phyloP scores from a whole-genome alignment of 2,329 filamentous ascomycete species.

The Aureobasidium sp. region DNA sequence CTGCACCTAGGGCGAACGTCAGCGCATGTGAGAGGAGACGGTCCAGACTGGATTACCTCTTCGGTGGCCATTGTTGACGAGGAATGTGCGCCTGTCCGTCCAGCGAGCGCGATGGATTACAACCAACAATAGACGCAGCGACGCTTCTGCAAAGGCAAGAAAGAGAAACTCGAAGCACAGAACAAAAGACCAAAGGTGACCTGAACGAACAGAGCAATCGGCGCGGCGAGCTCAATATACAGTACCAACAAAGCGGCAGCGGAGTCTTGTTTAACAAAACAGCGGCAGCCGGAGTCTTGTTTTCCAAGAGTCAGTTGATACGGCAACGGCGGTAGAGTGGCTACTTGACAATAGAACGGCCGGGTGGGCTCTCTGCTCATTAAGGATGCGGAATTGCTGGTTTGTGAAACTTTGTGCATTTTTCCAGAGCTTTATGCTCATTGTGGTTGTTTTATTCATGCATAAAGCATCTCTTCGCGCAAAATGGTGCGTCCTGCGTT shows the following conservation, averaged over 20 bases:
- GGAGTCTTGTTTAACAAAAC: neutral
- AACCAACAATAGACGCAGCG: neutral
- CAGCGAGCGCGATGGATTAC: neutral
- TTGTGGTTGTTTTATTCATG: too few species aligned
- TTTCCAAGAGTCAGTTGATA: too few species aligned
- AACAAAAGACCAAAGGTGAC: conserved; percentile 2
- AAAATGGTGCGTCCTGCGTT: too few species aligned
- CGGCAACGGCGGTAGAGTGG: too few species aligned
- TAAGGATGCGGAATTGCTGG: too few species aligned
- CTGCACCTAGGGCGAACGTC: conserved; percentile 51
- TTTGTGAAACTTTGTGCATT: too few species aligned
- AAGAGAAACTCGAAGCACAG: neutral
- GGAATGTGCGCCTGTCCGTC: conserved; percentile 27
- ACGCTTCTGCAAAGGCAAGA: neutral
- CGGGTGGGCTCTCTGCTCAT: too few species aligned
- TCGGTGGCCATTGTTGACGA: conserved; percentile 35
- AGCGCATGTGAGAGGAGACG: conserved; percentile 2
- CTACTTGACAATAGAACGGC: too few species aligned
- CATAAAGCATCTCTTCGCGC: too few species aligned
- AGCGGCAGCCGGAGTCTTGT: neutral
- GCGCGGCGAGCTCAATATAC: neutral
- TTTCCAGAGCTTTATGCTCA: too few species aligned
- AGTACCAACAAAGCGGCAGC: neutral
- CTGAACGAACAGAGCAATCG: neutral
- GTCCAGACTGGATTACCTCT: conserved; percentile 26